These are phyloP conservation scores for Solanum chiquidenum DNA, from an alignment of 257 asterid species.

Conservation along the genomic window DNA sequence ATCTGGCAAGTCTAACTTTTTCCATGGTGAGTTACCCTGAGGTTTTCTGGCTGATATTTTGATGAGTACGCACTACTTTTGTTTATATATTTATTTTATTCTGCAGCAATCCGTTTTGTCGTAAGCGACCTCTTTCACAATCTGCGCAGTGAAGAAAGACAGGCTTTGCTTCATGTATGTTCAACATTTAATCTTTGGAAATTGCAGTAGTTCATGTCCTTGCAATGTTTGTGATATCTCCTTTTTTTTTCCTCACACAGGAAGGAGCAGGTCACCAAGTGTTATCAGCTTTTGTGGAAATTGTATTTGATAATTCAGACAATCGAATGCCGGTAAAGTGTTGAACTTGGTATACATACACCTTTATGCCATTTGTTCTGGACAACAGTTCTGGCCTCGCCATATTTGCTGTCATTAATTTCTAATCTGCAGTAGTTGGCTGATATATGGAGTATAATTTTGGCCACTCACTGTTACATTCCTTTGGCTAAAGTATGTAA, in stretches of 20 bases:
- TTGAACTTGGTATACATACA: not conserved
- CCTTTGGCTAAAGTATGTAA: not conserved
- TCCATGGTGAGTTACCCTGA: slow-evolving; percentile 52
- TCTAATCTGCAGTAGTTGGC: not conserved
- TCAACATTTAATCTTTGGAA: not conserved
- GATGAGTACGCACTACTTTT: not conserved
- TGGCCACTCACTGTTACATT: not conserved
- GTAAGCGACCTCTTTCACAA: slow-evolving; percentile 88
- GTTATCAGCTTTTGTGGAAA: slow-evolving; percentile 95
- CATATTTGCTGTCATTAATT: not conserved
- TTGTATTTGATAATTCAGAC: slow-evolving; percentile 92
- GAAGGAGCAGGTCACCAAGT: slow-evolving; percentile 99
- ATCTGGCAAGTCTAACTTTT: slow-evolving; percentile 94
- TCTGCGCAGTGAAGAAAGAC: slow-evolving; percentile 90
- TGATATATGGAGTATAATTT: not conserved
- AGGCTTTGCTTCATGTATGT: slow-evolving; percentile 88
- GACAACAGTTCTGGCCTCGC: not conserved
- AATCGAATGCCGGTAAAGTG: slow-evolving; percentile 83
- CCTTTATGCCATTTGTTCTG: not conserved
- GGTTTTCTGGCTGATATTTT: not conserved
- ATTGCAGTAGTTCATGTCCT: not conserved
- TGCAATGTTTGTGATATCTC: not conserved
- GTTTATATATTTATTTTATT: not conserved
- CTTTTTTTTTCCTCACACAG: slow-evolving; percentile 21
- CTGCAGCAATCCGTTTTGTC: slow-evolving; percentile 87